These are phyloP conservation scores for Kitagawia praeruptora DNA, from an alignment of 129 eudicot genomes.

Conservation along the genomic window DNA sequence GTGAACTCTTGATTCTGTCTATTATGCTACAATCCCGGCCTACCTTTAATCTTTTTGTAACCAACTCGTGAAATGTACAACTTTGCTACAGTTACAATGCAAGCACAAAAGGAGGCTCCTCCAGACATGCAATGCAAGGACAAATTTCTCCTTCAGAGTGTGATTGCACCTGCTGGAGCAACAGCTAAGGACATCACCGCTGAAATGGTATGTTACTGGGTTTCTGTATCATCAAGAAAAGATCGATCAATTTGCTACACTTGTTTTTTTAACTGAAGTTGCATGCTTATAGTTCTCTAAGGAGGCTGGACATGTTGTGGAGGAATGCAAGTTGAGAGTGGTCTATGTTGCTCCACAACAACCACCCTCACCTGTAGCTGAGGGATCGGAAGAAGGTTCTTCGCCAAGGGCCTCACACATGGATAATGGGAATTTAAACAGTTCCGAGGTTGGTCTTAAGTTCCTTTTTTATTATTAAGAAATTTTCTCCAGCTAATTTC, in stretches of 20 bases:
- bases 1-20: neutral
- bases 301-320: constrained; percentile 60
- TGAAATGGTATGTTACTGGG: constrained; percentile 72
- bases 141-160: constrained; percentile 94
- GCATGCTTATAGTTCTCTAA: constrained; percentile 54
- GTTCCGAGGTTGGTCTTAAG: constrained; percentile 31
- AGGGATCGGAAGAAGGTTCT: constrained; percentile 66
- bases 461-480: neutral
- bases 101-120: constrained; percentile 95
- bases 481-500: neutral
- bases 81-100: constrained; percentile 69
- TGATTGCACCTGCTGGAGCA: constrained; percentile 43
- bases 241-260: neutral
- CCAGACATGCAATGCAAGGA: constrained; percentile 93
- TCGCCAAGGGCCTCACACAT: constrained; percentile 32
- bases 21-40: neutral
- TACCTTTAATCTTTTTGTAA: neutral
- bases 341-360: constrained; percentile 54
- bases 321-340: constrained; percentile 87
- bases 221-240: neutral
- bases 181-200: constrained; percentile 70
- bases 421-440: constrained; percentile 40
- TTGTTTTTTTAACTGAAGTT: constrained; percentile 1
- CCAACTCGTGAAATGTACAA: neutral
- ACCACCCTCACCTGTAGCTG: constrained; percentile 66